Conservation (phyloP, 1,284 basidiomycete species). For the Earliella scabrosa region DNA sequence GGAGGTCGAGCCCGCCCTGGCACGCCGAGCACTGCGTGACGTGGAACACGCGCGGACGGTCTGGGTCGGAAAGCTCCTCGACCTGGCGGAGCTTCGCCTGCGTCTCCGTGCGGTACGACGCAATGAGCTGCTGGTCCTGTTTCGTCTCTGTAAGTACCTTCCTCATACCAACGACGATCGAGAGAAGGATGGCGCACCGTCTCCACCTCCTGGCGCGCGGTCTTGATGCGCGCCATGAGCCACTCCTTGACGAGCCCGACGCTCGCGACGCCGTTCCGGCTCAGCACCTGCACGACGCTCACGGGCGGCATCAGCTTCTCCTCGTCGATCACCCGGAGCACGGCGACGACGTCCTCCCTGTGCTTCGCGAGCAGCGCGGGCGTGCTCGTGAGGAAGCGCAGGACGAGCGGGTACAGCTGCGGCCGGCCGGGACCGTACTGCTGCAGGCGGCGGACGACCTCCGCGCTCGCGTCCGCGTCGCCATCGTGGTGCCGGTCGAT, state of each 20-base stretch:
- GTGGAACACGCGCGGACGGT: constrained; percentile 88
- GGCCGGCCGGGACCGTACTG: constrained; percentile 76
- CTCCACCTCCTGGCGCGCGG: constrained; percentile 77
- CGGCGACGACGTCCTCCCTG: constrained; percentile 66
- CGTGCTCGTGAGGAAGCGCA: constrained; percentile 88
- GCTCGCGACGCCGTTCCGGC: constrained; percentile 85
- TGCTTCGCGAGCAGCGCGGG: constrained; percentile 73
- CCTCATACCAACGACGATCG: neutral
- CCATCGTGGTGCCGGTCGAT: constrained; percentile 71
- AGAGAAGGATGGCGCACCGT: constrained; percentile 56
- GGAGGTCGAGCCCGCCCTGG: constrained; percentile 87
- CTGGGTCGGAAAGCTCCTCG: constrained; percentile 75
- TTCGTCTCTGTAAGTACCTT: constrained; percentile 2
- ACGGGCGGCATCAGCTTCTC: constrained; percentile 86
- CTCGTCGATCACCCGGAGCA: constrained; percentile 81
- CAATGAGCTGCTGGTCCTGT: constrained; percentile 84
- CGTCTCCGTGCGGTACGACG: constrained; percentile 88
- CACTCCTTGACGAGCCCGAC: constrained; percentile 92
- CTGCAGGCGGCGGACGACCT: constrained; percentile 76
- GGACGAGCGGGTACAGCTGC: constrained; percentile 86
- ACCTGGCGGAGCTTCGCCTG: constrained; percentile 84
- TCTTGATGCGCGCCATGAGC: constrained; percentile 79
- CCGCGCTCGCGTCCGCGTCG: constrained; percentile 52
- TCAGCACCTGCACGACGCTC: constrained; percentile 87
- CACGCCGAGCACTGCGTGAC: constrained; percentile 92